Evolutionary conservation across 257 asterid species (phyloP).

Genomic region (Salvia rosmarinus): DNA sequence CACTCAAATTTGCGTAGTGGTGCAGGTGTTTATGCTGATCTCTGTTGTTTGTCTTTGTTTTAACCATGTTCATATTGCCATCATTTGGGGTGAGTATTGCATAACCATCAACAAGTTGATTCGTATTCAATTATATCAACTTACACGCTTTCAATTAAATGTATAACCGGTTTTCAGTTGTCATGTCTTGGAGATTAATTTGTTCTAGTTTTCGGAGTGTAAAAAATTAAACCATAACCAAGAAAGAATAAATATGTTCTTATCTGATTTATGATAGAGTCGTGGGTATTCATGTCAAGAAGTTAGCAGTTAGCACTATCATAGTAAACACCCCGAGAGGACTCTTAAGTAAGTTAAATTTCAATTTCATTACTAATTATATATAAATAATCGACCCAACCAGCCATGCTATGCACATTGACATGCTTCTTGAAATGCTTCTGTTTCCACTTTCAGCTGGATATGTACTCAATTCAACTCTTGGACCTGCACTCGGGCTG

Average conservation of each 20-base stretch:
- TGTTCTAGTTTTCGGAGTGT: neutral
- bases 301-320: neutral
- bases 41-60: neutral
- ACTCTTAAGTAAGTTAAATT: neutral
- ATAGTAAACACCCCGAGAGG: neutral
- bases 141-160: neutral
- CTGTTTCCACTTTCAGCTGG: constrained; percentile 52
- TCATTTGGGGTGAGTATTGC: neutral
- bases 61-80: neutral
- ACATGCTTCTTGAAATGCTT: constrained; percentile 25
- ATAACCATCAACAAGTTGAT: neutral
- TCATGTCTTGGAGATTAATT: neutral
- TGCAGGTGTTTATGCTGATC: constrained; percentile 56
- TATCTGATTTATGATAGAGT: neutral
- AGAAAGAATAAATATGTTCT: neutral
- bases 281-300: neutral
- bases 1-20: constrained; percentile 84
- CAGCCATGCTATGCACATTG: neutral
- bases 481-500: constrained; percentile 70
- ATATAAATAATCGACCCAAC: neutral
- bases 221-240: neutral
- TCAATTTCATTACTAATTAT: neutral
- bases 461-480: constrained; percentile 52
- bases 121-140: neutral
- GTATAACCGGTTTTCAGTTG: neutral